phyloP scores from a whole-genome alignment of 2,329 filamentous ascomycete species.

The Dothideomycetidae sp. region DNA sequence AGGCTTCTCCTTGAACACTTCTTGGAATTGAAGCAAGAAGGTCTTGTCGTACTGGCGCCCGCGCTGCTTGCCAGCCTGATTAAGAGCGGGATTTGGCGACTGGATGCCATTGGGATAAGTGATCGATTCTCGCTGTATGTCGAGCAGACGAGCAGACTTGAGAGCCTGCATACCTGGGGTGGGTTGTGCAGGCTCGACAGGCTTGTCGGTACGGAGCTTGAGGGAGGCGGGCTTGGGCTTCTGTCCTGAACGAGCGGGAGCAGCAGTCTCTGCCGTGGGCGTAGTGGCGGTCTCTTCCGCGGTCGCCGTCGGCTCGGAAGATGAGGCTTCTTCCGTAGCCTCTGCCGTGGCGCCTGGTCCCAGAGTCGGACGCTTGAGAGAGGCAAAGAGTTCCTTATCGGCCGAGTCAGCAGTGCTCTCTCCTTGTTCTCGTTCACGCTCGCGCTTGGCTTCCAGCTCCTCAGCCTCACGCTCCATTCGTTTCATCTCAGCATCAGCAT shows the following conservation, averaged over 20 bases:
- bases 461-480: constrained; percentile 36
- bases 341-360: constrained; percentile 29
- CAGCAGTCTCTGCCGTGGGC: constrained; percentile 16
- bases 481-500: constrained; percentile 40
- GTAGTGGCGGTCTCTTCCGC: constrained; percentile 13
- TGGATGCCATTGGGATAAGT: constrained; percentile 72
- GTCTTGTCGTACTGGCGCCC: constrained; percentile 89
- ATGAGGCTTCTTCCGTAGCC: constrained; percentile 12
- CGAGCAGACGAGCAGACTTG: constrained; percentile 78
- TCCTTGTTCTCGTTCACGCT: constrained; percentile 21
- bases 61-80: constrained; percentile 66
- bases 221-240: constrained; percentile 78
- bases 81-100: constrained; percentile 85
- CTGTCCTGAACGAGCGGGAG: constrained; percentile 30
- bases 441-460: constrained; percentile 30
- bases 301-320: constrained; percentile 3
- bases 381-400: constrained; percentile 31
- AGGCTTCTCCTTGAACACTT: constrained; percentile 91
- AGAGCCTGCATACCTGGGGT: constrained; percentile 88
- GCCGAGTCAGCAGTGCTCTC: constrained; percentile 17
- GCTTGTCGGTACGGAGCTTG: constrained; percentile 75
- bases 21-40: constrained; percentile 92
- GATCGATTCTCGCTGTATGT: constrained; percentile 55
- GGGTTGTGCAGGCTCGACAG: constrained; percentile 79
- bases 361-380: constrained; percentile 35